A percentile compares a stretch with the other conserved stretches of the same genome.
These are phyloP conservation scores for Phyllosticta citribraziliensis DNA, from an alignment of 2,329 filamentous ascomycete genomes.

Conservation along the genomic window DNA sequence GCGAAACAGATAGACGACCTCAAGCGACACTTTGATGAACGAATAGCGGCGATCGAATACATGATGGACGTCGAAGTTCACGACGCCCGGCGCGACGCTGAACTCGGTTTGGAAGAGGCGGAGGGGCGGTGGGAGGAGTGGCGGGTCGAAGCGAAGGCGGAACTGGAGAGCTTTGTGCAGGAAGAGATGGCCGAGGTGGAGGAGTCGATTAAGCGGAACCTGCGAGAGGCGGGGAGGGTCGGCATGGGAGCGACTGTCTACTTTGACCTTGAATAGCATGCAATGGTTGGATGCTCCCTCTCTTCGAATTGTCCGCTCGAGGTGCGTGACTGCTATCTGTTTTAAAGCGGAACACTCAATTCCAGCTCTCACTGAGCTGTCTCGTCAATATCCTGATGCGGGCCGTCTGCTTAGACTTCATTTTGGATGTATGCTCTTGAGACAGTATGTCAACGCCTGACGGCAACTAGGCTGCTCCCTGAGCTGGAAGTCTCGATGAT, in stretches of 20 bases:
- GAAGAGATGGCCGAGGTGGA: background rate
- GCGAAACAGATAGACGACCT: background rate
- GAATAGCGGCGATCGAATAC: background rate
- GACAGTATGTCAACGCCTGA: no score
- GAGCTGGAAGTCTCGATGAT: no score
- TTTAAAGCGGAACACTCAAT: no score
- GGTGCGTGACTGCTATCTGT: no score
- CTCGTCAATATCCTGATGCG: no score
- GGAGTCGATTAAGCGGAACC: background rate
- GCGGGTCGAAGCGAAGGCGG: background rate
- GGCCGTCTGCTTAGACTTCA: no score
- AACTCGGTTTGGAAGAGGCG: background rate
- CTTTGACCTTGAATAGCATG: background rate
- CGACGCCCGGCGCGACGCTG: background rate
- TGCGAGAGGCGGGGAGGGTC: background rate
- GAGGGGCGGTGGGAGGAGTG: background rate
- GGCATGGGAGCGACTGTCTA: background rate
- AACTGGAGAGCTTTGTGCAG: background rate
- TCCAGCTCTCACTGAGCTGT: no score
- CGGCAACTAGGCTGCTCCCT: no score
- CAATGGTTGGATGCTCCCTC: background rate
- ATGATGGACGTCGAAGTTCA: background rate
- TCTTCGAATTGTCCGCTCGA: background rate
- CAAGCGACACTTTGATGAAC: background rate
- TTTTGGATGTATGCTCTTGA: no score